A percentile compares a stretch with the other conserved stretches of the same genome.
Conservation (phyloP, 2,329 filamentous ascomycete genomes). For the Stemphylium beticola region DNA sequence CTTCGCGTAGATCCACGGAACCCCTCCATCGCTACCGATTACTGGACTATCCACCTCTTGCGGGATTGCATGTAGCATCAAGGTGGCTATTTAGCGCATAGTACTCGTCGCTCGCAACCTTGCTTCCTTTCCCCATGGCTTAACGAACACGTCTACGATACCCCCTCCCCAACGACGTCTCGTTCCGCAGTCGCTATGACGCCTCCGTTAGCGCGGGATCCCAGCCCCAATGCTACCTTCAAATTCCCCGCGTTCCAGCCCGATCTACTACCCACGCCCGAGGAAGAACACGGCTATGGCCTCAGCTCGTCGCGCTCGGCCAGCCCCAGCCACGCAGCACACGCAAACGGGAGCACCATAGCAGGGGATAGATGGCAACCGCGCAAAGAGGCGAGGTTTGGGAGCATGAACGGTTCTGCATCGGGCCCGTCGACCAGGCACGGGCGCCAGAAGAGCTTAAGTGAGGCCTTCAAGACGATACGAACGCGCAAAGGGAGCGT, state of each 20-base stretch:
- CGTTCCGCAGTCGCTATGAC: conserved; percentile 34
- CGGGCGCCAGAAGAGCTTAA: conserved; percentile 81
- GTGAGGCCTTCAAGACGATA: conserved; percentile 85
- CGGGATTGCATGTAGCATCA: not conserved
- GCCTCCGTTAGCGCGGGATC: conserved; percentile 36
- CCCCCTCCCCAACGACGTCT: conserved; percentile 16
- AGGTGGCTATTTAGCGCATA: conserved; percentile 6
- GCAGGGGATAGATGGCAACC: conserved; percentile 66
- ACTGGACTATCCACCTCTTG: not conserved
- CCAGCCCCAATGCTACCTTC: conserved; percentile 46
- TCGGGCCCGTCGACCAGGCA: conserved; percentile 56
- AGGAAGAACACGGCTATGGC: conserved; percentile 42
- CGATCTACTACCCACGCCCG: conserved; percentile 48
- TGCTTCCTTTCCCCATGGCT: conserved; percentile 36
- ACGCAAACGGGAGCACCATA: conserved; percentile 38
- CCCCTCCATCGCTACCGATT: conserved; percentile 2
- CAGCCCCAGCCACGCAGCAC: conserved; percentile 37
- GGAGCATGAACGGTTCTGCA: conserved; percentile 51
- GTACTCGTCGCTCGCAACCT: not conserved
- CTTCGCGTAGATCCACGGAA: conserved; percentile 3
- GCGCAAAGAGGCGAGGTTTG: conserved; percentile 59
- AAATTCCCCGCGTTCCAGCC: conserved; percentile 56
- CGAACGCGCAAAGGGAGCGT: conserved; percentile 82
- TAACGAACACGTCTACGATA: conserved; percentile 29
- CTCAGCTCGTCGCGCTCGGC: conserved; percentile 42